Conservation (phyloP, 106 monocot genomes). For the Acorus gramineus region DNA sequence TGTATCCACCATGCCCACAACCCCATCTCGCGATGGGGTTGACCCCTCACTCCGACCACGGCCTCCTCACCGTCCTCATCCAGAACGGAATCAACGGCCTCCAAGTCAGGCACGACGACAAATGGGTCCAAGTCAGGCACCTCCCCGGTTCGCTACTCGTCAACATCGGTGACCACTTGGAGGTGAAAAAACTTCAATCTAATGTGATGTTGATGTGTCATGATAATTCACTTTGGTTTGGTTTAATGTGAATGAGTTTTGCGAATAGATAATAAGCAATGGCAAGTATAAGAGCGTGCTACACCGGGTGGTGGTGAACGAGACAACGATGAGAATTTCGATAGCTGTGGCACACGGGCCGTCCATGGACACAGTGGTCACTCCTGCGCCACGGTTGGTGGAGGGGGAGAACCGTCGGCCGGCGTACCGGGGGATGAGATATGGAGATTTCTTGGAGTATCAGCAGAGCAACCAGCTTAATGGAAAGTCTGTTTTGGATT, state of each 20-base stretch:
- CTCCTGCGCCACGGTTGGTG: slow-evolving; percentile 24
- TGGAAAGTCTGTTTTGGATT: slow-evolving; percentile 42
- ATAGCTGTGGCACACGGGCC: slow-evolving; percentile 28
- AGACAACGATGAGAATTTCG: slow-evolving; percentile 32
- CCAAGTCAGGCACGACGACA: slow-evolving; percentile 37
- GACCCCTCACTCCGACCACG: slow-evolving; percentile 62
- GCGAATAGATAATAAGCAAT: slow-evolving; percentile 54
- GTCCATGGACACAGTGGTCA: slow-evolving; percentile 32
- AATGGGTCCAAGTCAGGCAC: slow-evolving; percentile 40
- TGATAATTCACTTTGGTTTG: too few relatives aligned
- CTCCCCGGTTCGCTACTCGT: slow-evolving; percentile 40
- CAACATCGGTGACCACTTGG: slow-evolving; percentile 65
- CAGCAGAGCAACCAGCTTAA: slow-evolving; percentile 43
- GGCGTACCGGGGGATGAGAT: slow-evolving; percentile 35
- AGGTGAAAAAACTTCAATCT: slow-evolving; percentile 24
- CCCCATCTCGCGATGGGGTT: slow-evolving; percentile 37
- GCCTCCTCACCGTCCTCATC: slow-evolving; percentile 49
- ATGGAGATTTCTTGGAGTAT: slow-evolving; percentile 35
- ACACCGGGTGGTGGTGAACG: slow-evolving; percentile 40
- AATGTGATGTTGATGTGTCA: neutral
- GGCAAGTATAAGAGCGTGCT: slow-evolving; percentile 60
- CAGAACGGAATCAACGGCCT: slow-evolving; percentile 59
- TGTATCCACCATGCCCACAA: slow-evolving; percentile 45
- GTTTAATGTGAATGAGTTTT: neutral
- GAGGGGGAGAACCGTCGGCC: neutral